Conservation (phyloP, 805 yeast genomes). For the Saccharomycopsis sp. region DNA sequence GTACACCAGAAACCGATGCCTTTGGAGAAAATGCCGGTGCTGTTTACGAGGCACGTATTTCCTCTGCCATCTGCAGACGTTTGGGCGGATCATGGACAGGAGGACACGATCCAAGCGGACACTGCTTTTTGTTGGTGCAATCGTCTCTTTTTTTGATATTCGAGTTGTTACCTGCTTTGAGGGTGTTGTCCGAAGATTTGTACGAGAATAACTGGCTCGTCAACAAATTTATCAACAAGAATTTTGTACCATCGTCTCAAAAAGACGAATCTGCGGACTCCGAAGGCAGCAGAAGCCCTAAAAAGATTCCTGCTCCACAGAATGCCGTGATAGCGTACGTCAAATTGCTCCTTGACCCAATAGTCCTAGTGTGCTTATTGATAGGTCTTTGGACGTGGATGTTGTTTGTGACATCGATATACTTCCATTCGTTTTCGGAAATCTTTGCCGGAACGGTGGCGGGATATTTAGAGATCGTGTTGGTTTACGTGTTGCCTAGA, state of each 20-base stretch:
- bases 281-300: conserved; percentile 15
- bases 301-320: neutral
- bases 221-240: conserved; percentile 3
- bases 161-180: conserved; percentile 45
- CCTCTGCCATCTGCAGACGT: conserved; percentile 43
- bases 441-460: conserved; percentile 13
- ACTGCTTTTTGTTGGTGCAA: conserved; percentile 70
- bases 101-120: conserved; percentile 97
- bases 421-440: conserved; percentile 50
- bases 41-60: conserved; percentile 17
- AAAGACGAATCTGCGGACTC: conserved; percentile 17
- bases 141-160: conserved; percentile 58
- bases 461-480: conserved; percentile 16
- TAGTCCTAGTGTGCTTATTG: conserved; percentile 29
- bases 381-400: conserved; percentile 72
- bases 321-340: conserved; percentile 5
- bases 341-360: conserved; percentile 24
- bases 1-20: conserved; percentile 1
- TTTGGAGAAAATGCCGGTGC: neutral
- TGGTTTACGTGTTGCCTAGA: conserved; percentile 7
- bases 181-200: conserved; percentile 30
- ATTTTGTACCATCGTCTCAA: neutral
- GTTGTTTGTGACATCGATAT: conserved; percentile 75
- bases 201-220: conserved; percentile 11
- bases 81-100: conserved; percentile 68